Base-by-base conservation (phyloP, 495 filamentous ascomycete species). In the Sordaria brevicollis region DNA sequence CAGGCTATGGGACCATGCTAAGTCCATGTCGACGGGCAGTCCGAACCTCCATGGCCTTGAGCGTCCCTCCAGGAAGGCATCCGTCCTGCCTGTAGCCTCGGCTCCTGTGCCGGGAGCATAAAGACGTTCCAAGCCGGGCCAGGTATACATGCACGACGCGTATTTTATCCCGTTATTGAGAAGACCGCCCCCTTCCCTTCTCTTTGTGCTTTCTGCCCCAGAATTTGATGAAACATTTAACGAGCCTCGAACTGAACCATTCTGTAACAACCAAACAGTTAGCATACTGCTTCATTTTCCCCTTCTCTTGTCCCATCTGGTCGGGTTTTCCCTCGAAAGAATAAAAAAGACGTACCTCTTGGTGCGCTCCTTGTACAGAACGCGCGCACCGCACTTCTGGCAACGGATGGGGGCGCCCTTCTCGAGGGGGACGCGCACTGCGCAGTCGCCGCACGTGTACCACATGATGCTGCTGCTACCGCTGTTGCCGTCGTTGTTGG, bases 181-280 rank as follows among this genome's bases (percentile, higher is more conserved):
- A 34, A 31, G 31, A 41, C 13, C 21, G 31, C 19, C 31, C 38
- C 43, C 68, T 37, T 49, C 65, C 49, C 65, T 71, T 33, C 41
- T 66, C n/a, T n/a, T n/a, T n/a, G n/a, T n/a, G n/a, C n/a, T n/a
- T n/a, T 70, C 72, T 73, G 70, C 69, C 71, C 62, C 25, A 57
- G n/a, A 76, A 38, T 67, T 72, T 65, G 69, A 34, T 11, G 21
- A n/a, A 41, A 62, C 35, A 19, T 36, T 80, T 75, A 97, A 75
- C 94, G 89, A 66, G 96, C 96, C 82, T 99, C 94, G 76, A 99
- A 99, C 81, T 99, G 95, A 37, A 99, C 94, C 94, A 99, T 98
- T 88, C 86, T 85, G 69, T 37, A 10, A n/a, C 57, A 3, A 31
- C 65, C 10, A 67, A 36, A 34, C 19, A 69, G 66, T 67, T 66